Evolutionary conservation across 768 basidiomycete genomes (phyloP).

Genomic region (Leucogyrophana mollusca): DNA sequence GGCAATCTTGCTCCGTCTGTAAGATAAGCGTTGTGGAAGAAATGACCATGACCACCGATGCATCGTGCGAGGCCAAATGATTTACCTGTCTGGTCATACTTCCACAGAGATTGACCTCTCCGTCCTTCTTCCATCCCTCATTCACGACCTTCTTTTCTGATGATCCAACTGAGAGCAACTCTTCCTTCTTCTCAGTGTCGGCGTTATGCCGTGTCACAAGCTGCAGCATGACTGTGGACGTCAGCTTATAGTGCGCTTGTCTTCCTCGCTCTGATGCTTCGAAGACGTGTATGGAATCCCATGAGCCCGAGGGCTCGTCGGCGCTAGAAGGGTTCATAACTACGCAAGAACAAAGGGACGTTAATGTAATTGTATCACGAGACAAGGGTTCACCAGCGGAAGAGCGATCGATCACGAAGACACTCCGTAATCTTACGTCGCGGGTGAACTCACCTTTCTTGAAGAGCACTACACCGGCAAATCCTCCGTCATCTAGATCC

Average conservation of each 20-base stretch:
- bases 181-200: constrained; percentile 31
- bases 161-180: constrained; percentile 15
- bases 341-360: too few relatives aligned
- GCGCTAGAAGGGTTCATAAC: constrained; percentile 57
- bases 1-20: constrained; percentile 85
- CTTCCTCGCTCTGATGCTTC: constrained; percentile 91
- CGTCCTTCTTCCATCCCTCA: constrained; percentile 58
- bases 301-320: constrained; percentile 77
- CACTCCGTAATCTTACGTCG: not conserved
- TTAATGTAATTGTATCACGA: constrained; percentile 1
- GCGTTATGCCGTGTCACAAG: constrained; percentile 57
- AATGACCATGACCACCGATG: not conserved
- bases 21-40: constrained; percentile 11
- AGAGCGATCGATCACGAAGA: not conserved
- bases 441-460: constrained; percentile 73
- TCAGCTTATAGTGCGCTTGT: constrained; percentile 94
- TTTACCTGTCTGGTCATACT: constrained; percentile 96
- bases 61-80: constrained; percentile 12
- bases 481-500: constrained; percentile 95
- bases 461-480: constrained; percentile 93
- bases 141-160: constrained; percentile 37
- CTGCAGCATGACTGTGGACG: constrained; percentile 95
- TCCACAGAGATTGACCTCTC: constrained; percentile 84
- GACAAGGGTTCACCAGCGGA: constrained; percentile 3
- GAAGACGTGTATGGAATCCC: constrained; percentile 99